Conservation (phyloP, 225 moss, liverwort and hornwort species). For the Sphagnum contortum region DNA sequence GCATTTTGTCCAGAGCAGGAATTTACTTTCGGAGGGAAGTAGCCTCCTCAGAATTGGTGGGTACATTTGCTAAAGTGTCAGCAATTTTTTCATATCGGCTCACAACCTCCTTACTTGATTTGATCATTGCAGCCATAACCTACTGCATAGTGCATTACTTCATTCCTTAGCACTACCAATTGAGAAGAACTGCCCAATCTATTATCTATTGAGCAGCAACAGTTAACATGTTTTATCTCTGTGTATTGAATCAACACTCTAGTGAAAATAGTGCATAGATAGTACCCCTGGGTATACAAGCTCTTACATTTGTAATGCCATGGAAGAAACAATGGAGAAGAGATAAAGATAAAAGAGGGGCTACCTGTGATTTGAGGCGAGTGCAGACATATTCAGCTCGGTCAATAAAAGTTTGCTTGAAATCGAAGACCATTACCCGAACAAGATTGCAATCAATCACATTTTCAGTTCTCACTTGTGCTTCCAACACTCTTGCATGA, state of each 20-base stretch:
- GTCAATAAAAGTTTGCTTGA: conserved; percentile 76
- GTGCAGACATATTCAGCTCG: conserved; percentile 29
- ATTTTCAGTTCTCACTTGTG: conserved; percentile 40
- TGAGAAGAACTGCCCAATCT: too few species aligned
- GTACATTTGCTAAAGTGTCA: conserved; percentile 45
- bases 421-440: conserved; percentile 36
- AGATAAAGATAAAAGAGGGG: too few species aligned
- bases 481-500: conserved; percentile 36
- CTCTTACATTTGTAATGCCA: too few species aligned
- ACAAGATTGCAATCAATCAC: conserved; percentile 58
- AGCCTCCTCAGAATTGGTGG: conserved; percentile 65
- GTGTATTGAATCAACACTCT: too few species aligned
- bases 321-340: too few species aligned
- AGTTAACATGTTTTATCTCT: too few species aligned
- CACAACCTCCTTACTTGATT: conserved; percentile 38
- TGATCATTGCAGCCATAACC: conserved; percentile 30
- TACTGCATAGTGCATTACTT: background rate
- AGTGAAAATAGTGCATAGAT: too few species aligned
- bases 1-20: too few species aligned
- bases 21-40: conserved; percentile 67
- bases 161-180: too few species aligned
- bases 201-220: too few species aligned
- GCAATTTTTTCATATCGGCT: conserved; percentile 40
- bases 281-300: too few species aligned
- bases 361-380: conserved; percentile 31